Percentiles rank a stretch among this genome's conserved stretches.
These are phyloP conservation scores for Vigna radiata DNA, from an alignment of 306 rosid genomes.

Conservation along the genomic window DNA sequence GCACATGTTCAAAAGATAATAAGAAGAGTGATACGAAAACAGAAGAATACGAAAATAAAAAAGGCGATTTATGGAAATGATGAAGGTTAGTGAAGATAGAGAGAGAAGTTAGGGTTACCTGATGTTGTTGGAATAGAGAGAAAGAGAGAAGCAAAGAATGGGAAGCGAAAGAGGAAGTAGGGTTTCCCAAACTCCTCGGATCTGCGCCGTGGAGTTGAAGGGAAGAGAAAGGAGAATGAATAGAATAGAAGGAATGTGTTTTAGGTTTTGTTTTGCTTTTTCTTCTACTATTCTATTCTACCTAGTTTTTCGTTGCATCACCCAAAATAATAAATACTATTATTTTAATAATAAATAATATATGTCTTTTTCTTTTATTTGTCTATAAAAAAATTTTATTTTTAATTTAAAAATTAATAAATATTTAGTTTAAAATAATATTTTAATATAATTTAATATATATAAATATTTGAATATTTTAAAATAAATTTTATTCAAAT, in stretches of 20 bases:
- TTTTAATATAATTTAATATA: too few relatives aligned
- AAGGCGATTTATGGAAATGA: not conserved
- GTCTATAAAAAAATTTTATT: too few relatives aligned
- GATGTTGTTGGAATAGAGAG: not conserved
- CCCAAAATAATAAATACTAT: too few relatives aligned
- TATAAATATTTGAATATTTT: too few relatives aligned
- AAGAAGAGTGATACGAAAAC: not conserved
- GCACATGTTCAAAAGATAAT: slow-evolving; percentile 9
- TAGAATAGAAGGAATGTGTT: not conserved
- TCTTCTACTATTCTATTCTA: not conserved
- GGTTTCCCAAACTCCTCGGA: slow-evolving; percentile 94
- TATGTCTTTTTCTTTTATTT: too few relatives aligned
- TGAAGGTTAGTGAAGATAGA: too few relatives aligned
- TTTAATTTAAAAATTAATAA: too few relatives aligned
- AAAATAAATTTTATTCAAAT: too few relatives aligned
- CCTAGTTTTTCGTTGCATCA: too few relatives aligned
- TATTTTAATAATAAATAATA: too few relatives aligned
- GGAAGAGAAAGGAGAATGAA: slow-evolving; percentile 23
- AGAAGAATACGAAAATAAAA: not conserved
- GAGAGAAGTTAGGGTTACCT: not conserved
- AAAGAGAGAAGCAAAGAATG: not conserved
- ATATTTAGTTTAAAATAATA: too few relatives aligned
- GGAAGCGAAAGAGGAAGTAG: slow-evolving; percentile 42
- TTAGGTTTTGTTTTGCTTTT: slow-evolving; percentile 13
- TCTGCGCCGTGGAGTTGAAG: slow-evolving; percentile 95